Evolutionary conservation across 257 asterid genomes (phyloP), one percentile per base, ranked within the genome.

Genomic region (Ehretia macrophylla): DNA sequence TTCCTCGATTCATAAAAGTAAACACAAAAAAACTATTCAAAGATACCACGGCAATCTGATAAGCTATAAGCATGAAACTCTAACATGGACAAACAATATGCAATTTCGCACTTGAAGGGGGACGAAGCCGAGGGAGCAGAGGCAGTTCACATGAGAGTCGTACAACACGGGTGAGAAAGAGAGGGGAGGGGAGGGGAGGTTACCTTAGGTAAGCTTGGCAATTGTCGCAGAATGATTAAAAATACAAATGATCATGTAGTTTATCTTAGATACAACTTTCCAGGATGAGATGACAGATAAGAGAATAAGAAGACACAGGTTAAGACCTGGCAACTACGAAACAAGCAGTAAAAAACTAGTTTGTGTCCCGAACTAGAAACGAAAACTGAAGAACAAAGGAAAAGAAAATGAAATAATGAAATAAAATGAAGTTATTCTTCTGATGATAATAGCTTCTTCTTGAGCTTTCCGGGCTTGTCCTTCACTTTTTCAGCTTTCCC

Each of bases 401-500:
- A 64, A 62, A 46, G 49, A 44, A 47, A 47, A 42, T 17, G 10
- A 68, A 56, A 65, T 5, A n/a, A 62, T 55, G 14, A 53, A 70
- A 16, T 47, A 23, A 61, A 59, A 27, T 60, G 40, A 51, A 23
- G 35, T 55, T 68, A 72, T 70, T 79, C 83, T 39, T 81, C 82
- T 13, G 58, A 53, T 37, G 71, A 65, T n/a, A n/a, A n/a, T 46
- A 65, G 63, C 13, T 64, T 83, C 64, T 78, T 82, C 83, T 74
- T 81, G 57, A 75, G 82, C 83, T 82, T 88, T 22, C 82, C 83
- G 4, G 53, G 63, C 47, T 62, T 79, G 11, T 79, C 92, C 60
- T 74, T 73, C 5, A 62, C 76, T 81, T 75, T 87, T 55, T 76
- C 98, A 67, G 46, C 65, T 62, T 72, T 82, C 32, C 51, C 76